phyloP scores from a whole-genome alignment of 345 rosid genomes.

The Arabis hirsuta region DNA sequence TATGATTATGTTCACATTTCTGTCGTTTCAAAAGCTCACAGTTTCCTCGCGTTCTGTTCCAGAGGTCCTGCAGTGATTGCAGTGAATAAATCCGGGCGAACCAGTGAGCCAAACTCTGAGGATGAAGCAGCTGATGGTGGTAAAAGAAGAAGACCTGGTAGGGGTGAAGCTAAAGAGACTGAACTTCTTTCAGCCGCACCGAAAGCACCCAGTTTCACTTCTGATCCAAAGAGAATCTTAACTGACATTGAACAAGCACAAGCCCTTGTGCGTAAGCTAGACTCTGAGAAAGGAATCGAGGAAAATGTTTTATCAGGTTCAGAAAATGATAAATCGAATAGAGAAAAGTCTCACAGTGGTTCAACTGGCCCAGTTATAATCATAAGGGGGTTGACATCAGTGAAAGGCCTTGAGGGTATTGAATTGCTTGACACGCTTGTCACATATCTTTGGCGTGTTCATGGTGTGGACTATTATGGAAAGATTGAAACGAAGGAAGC shows the following conservation, averaged over 20 bases:
- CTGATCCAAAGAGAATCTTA: slow-evolving; percentile 81
- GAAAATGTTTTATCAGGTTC: slow-evolving; percentile 81
- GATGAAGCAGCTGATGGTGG: slow-evolving; percentile 73
- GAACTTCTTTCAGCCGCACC: slow-evolving; percentile 80
- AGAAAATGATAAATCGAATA: slow-evolving; percentile 61
- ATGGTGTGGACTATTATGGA: slow-evolving; percentile 94
- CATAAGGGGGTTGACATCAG: slow-evolving; percentile 88
- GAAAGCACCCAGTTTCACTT: slow-evolving; percentile 78
- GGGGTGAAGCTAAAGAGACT: slow-evolving; percentile 60
- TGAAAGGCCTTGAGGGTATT: slow-evolving; percentile 95
- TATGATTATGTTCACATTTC: not conserved
- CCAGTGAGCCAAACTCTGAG: slow-evolving; percentile 62
- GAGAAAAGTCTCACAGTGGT: slow-evolving; percentile 79
- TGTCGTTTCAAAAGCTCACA: slow-evolving; percentile 14
- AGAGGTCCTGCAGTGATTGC: slow-evolving; percentile 80
- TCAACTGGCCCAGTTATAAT: slow-evolving; percentile 89
- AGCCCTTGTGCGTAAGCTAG: slow-evolving; percentile 82
- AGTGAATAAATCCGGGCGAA: slow-evolving; percentile 64
- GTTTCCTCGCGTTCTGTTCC: slow-evolving; percentile 34
- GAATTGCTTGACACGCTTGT: slow-evolving; percentile 91
- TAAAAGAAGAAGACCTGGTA: slow-evolving; percentile 70
- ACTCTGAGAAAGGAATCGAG: slow-evolving; percentile 79
- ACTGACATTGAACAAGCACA: slow-evolving; percentile 83
- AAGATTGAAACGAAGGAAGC: slow-evolving; percentile 84
- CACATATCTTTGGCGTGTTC: slow-evolving; percentile 97